Percentiles rank a stretch among this genome's conserved stretches.
These are phyloP conservation scores for Hypoxylon sp. DNA, from an alignment of 2,329 filamentous ascomycete genomes.

Conservation along the genomic window DNA sequence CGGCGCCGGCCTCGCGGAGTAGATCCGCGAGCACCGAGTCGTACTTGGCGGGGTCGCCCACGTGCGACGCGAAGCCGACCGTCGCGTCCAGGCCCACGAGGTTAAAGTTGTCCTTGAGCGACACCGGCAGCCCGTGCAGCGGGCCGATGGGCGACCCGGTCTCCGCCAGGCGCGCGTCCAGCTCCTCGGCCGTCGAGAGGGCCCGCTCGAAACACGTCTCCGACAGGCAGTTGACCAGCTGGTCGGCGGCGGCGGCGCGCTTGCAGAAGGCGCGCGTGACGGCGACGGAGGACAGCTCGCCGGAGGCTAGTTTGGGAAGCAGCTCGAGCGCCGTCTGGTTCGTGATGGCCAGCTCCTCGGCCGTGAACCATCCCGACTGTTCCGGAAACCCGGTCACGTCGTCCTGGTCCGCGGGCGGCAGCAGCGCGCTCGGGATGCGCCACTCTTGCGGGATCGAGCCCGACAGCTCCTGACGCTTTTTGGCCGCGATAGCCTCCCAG, in stretches of 20 bases:
- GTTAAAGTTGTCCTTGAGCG: constrained; percentile 79
- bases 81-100: constrained; percentile 69
- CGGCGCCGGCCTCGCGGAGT: constrained; percentile 61
- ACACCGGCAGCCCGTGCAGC: constrained; percentile 73
- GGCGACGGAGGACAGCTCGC: constrained; percentile 52
- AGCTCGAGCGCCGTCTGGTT: constrained; percentile 50
- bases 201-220: constrained; percentile 68
- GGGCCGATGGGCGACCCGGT: constrained; percentile 67
- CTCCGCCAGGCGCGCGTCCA: constrained; percentile 63
- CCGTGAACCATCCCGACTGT: constrained; percentile 69
- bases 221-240: constrained; percentile 62
- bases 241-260: constrained; percentile 54
- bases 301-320: constrained; percentile 52
- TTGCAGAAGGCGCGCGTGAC: constrained; percentile 56
- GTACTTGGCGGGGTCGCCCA: constrained; percentile 64
- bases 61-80: constrained; percentile 72
- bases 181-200: constrained; percentile 58
- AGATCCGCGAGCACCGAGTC: constrained; percentile 58
- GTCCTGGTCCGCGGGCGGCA: constrained; percentile 65
- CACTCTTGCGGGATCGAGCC: constrained; percentile 69
- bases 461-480: constrained; percentile 57
- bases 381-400: constrained; percentile 69
- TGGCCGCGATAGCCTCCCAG: constrained; percentile 58
- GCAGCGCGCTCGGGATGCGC: constrained; percentile 63
- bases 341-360: constrained; percentile 56